Evolutionary conservation across 1,284 basidiomycete species (phyloP), one percentile per base, ranked within the genome.

Genomic region (Tilletia walkeri): DNA sequence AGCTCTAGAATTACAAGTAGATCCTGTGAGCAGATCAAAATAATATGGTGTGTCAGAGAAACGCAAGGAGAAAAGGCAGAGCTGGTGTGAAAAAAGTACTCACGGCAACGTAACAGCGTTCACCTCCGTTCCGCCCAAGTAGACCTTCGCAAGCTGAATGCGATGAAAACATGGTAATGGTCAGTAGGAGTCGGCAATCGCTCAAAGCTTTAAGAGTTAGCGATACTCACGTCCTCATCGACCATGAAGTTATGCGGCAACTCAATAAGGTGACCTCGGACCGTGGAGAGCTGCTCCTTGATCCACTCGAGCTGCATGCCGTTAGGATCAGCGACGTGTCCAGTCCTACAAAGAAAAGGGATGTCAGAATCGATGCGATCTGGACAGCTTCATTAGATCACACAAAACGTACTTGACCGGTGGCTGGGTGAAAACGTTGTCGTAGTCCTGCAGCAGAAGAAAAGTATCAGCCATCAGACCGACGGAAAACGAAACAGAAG

Each of bases 231-330:
- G 72, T 89, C 88, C 74, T 93, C 88, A 71, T 92, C 90, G 69
- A 91, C 91, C 73, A 93, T 85, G 87, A 93, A 93, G 82, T 93
- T 93, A 81, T 56, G 91, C 90, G 86, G 86, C 85, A 86, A 85
- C 49, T 85, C 80, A 41, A 87, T 86, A 14, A 87, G 78, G 76
- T 86, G 84, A 14, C 86, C 86, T 41, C 79, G 79, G 69, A 96
- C 89, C 76, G 89, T 86, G 41, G 86, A 85, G 61, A 97, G 87
- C 48, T 89, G 88, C 59, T 89, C 85, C 86, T 95, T 94, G 76
- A 93, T 87, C 63, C 89, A 88, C 1, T 86, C 85, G 24, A 93
- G 84, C 0, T 88, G 82, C 39, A 92, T 78, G 4, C 86, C 89
- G 9, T 63, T 16, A 10, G 89, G 75, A 70, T 86, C 89, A 1